Percentiles rank a stretch among this genome's conserved stretches.
phyloP scores from a whole-genome alignment of 257 asterid genomes.

The Solanum lycopersicoides region DNA sequence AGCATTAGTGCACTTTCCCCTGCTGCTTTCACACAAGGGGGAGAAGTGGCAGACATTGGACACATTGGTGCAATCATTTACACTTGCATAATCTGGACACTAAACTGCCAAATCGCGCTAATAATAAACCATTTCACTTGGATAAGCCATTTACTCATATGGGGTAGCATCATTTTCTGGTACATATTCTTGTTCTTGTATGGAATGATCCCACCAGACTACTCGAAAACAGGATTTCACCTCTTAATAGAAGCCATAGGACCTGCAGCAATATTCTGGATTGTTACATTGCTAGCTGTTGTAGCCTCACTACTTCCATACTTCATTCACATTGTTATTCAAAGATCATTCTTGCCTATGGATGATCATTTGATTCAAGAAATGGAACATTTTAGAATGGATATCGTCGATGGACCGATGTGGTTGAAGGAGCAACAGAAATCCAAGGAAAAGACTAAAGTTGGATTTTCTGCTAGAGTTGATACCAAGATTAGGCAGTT shows the following conservation, averaged over 20 bases:
- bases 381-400: constrained; percentile 67
- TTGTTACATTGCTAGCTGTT: constrained; percentile 58
- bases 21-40: constrained; percentile 74
- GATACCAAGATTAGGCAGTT: constrained; percentile 84
- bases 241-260: constrained; percentile 61
- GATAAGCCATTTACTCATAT: constrained; percentile 73
- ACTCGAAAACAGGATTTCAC: constrained; percentile 36
- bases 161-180: constrained; percentile 68
- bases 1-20: constrained; percentile 54
- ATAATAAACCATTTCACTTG: constrained; percentile 92
- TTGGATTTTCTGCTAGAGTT: constrained; percentile 88
- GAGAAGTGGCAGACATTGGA: constrained; percentile 79
- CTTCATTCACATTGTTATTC: constrained; percentile 65
- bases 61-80: constrained; percentile 82
- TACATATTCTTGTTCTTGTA: constrained; percentile 62
- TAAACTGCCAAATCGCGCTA: constrained; percentile 77
- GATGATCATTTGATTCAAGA: constrained; percentile 95
- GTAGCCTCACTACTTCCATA: constrained; percentile 70
- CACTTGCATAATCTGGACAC: constrained; percentile 87
- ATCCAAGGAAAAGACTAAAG: constrained; percentile 63
- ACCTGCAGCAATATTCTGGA: constrained; percentile 81
- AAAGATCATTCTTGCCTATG: constrained; percentile 68
- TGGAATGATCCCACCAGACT: constrained; percentile 34
- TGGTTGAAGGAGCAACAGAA: constrained; percentile 77
- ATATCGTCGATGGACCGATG: constrained; percentile 74